Percentiles rank a stretch among this genome's conserved stretches.
These are phyloP conservation scores for Lithospermum erythrorhizon DNA, from an alignment of 257 asterid genomes.

Conservation along the genomic window DNA sequence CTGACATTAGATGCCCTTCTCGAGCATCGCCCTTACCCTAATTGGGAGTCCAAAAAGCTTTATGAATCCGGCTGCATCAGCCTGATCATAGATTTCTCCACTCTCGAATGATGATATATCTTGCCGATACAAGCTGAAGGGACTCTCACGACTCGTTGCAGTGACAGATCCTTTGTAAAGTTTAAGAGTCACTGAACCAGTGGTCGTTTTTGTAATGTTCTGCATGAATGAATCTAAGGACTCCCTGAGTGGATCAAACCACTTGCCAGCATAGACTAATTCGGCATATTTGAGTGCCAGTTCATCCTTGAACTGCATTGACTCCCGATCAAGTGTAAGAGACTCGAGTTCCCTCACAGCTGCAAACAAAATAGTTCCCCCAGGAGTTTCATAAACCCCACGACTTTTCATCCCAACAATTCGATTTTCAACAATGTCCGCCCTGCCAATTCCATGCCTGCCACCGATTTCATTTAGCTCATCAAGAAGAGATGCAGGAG, in stretches of 20 bases:
- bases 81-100: constrained; percentile 77
- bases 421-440: constrained; percentile 89
- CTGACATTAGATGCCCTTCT: constrained; percentile 42
- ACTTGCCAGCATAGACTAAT: constrained; percentile 75
- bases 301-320: constrained; percentile 65
- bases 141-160: constrained; percentile 63
- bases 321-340: constrained; percentile 84
- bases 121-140: constrained; percentile 63
- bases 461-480: constrained; percentile 78
- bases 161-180: constrained; percentile 71
- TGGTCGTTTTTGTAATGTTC: constrained; percentile 67
- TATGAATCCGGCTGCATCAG: constrained; percentile 92
- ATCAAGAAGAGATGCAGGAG: constrained; percentile 78
- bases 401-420: constrained; percentile 98
- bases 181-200: constrained; percentile 73
- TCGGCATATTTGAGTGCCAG: constrained; percentile 91
- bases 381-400: constrained; percentile 92
- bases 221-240: constrained; percentile 91
- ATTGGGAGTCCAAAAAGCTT: constrained; percentile 77
- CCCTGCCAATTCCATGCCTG: constrained; percentile 76
- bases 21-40: constrained; percentile 80
- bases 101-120: constrained; percentile 93
- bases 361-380: constrained; percentile 75
- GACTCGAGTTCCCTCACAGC: constrained; percentile 90
- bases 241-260: constrained; percentile 93